These are phyloP conservation scores for Posidonia australis DNA, from an alignment of 106 monocot species.

Conservation along the genomic window DNA sequence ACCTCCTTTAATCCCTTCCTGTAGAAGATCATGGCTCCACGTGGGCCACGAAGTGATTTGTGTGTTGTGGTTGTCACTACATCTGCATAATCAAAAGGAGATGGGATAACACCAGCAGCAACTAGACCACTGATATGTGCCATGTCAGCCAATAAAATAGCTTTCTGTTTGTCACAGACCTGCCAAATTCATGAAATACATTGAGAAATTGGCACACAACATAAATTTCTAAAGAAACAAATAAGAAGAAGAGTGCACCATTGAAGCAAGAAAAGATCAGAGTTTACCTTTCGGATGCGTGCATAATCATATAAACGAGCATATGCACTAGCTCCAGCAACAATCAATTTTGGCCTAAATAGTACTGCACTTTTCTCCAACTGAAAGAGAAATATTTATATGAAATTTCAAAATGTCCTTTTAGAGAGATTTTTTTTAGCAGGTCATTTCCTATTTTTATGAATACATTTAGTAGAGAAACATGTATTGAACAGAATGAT, in stretches of 20 bases:
- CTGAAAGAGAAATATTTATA: slow-evolving; percentile 19
- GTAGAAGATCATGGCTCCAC: slow-evolving; percentile 98
- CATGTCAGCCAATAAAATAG: slow-evolving; percentile 94
- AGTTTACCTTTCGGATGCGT: slow-evolving; percentile 65
- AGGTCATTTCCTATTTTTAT: too few relatives aligned
- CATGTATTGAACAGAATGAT: too few relatives aligned
- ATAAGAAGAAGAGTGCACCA: not conserved
- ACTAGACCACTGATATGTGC: slow-evolving; percentile 99
- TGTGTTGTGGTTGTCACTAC: slow-evolving; percentile 96
- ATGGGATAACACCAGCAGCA: slow-evolving; percentile 91
- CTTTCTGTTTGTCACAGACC: slow-evolving; percentile 97
- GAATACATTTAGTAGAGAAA: too few relatives aligned
- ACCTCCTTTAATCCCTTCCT: slow-evolving; percentile 89
- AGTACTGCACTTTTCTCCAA: slow-evolving; percentile 86
- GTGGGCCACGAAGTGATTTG: slow-evolving; percentile 97
- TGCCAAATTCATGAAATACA: slow-evolving; percentile 17
- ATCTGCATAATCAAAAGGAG: slow-evolving; percentile 97
- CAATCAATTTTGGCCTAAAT: slow-evolving; percentile 91
- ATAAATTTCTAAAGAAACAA: not conserved
- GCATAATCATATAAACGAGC: slow-evolving; percentile 96
- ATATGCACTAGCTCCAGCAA: slow-evolving; percentile 99
- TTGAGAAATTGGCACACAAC: not conserved
- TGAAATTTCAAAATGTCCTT: not conserved
- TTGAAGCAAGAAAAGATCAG: not conserved
- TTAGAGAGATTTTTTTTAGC: not conserved